Evolutionary conservation across 345 rosid species (phyloP).

Genomic region (Pistacia atlantica): DNA sequence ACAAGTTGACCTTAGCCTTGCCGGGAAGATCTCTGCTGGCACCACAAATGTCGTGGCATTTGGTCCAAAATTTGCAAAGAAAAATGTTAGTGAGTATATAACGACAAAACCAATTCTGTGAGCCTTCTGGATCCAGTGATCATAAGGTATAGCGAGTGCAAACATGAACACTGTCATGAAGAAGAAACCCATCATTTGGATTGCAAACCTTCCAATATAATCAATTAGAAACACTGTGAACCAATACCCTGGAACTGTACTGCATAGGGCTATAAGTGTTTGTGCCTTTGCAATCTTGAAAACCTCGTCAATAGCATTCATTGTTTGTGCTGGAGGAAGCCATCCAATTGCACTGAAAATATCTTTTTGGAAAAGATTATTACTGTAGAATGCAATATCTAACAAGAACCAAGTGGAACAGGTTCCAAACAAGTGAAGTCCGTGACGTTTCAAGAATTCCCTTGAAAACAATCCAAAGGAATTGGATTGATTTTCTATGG

Average conservation of each 20-base stretch:
- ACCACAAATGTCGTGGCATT: slow-evolving; percentile 77
- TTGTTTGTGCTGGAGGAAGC: slow-evolving; percentile 62
- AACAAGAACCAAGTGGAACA: slow-evolving; percentile 68
- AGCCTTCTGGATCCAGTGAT: slow-evolving; percentile 56
- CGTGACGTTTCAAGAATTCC: slow-evolving; percentile 49
- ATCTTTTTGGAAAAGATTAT: slow-evolving; percentile 75
- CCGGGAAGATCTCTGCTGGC: slow-evolving; percentile 83
- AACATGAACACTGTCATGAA: slow-evolving; percentile 68
- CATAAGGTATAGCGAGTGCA: slow-evolving; percentile 64
- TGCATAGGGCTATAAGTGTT: slow-evolving; percentile 62
- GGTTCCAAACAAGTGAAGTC: slow-evolving; percentile 66
- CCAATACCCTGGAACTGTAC: slow-evolving; percentile 82
- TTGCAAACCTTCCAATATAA: slow-evolving; percentile 43
- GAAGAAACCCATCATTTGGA: slow-evolving; percentile 63
- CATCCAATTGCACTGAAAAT: slow-evolving; percentile 71
- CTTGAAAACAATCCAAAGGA: slow-evolving; percentile 55
- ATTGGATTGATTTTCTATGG: slow-evolving; percentile 16
- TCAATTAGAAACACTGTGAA: slow-evolving; percentile 53
- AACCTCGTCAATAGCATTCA: slow-evolving; percentile 75
- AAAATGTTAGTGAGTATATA: slow-evolving; percentile 66
- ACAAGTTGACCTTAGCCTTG: slow-evolving; percentile 76
- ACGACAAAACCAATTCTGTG: slow-evolving; percentile 59
- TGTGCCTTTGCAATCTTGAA: slow-evolving; percentile 61
- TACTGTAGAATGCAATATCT: slow-evolving; percentile 77
- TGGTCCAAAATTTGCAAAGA: slow-evolving; percentile 83